Evolutionary conservation across 371 early-diverging fungal species (phyloP).

Genomic region (Mortierella sp.): DNA sequence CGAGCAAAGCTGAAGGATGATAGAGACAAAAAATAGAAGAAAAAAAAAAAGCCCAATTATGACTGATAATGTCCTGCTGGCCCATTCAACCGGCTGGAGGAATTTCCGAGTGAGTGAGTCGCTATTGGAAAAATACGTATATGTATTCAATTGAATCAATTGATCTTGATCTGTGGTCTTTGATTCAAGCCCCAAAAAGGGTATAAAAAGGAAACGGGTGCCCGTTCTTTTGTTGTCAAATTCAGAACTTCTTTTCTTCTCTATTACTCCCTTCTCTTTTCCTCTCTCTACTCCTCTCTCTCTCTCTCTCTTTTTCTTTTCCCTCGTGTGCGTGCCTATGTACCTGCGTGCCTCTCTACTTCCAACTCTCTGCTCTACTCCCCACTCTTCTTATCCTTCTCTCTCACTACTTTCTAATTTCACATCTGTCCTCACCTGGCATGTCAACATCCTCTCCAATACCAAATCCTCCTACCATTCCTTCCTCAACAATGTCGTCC

Average conservation of each 20-base stretch:
- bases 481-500: not conserved
- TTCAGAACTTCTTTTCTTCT: too few relatives aligned
- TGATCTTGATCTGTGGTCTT: not conserved
- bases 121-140: too few relatives aligned
- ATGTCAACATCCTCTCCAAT: slow-evolving; percentile 6
- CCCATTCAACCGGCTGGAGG: not conserved
- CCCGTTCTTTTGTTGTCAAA: not conserved
- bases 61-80: not conserved
- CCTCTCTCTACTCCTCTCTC: not conserved
- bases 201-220: not conserved
- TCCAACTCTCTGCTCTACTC: not conserved
- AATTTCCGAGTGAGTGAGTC: not conserved
- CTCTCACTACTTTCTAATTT: not conserved
- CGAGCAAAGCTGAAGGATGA: not conserved
- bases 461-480: not conserved
- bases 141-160: too few relatives aligned
- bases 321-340: not conserved
- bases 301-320: not conserved
- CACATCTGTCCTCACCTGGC: slow-evolving; percentile 2
- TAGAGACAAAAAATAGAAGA: not conserved
- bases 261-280: not conserved
- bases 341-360: not conserved
- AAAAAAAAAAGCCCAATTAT: not conserved
- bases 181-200: not conserved
- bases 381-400: not conserved